Base-by-base conservation (phyloP, 1,284 basidiomycete species). In the Mycosarcoma mackinlayi region DNA sequence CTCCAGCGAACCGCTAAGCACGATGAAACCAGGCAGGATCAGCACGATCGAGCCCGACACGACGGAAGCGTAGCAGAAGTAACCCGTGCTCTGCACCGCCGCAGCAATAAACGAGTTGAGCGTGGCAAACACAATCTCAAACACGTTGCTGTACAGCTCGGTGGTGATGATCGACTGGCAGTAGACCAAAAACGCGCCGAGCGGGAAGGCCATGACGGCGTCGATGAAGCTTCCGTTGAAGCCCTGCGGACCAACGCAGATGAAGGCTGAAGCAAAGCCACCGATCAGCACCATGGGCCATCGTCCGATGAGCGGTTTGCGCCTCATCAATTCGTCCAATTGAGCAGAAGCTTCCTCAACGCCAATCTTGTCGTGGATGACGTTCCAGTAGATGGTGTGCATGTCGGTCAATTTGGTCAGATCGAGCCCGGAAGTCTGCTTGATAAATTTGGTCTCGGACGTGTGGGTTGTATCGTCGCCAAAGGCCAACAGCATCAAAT, bases 41-140 rank as follows among this genome's bases (percentile, higher is more conserved):
- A 94, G 86, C 4, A 94, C 92, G 60, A 94, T 89, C 4, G 92
- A 90, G 16, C 88, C 88, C 4, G 91, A 92, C 0, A 92, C 91
- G 55, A 95, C 86, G 2, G 93, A 90, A 3, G 92, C 89, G 79
- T 92, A 95, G 84, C 93, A 95, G 66, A 94, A 90, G 51, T 87
- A 85, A 37, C 74, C 71, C 21, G 51, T 53, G 13, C 62, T 61
- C 46, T 77, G 74, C 27, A 81, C 63, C 1, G 71, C 80, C 7
- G 79, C 67, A 16, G 92, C 87, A 42, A 93, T 76, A 83, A 95
- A 95, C 16, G 87, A 86, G 78, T 91, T 92, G 80, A 94, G 83
- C 4, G 88, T 90, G 1, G 92, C 89, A 55, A 93, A 88, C 5
- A 90, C 91, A 71, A 94, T 92, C 88, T 94, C 93, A 74, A 93